Base-by-base conservation (phyloP, 805 yeast genomes). In the Torulaspora indica region DNA sequence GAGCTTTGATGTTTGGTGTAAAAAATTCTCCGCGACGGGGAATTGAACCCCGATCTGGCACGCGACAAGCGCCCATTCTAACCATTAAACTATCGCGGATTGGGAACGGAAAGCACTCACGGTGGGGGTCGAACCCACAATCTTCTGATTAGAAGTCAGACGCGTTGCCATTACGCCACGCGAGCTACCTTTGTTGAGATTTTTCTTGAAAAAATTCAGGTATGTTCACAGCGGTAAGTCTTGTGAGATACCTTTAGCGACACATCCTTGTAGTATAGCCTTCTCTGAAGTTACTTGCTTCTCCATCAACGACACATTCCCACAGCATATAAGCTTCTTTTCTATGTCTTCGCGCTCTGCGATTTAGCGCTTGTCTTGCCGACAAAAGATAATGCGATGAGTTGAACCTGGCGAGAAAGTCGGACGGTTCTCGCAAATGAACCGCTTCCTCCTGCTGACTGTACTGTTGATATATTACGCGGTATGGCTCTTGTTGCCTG, bases 131-230 rank as follows among this genome's bases (percentile, higher is more conserved):
- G 75, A 71, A 71, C 75, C 75, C 75, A 68, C 73, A 71, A 71
- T 71, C 75, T 71, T 70, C 74, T 71, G 75, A 71, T 71, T 71
- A 70, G 75, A 71, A 71, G 75, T 71, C 75, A 71, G 74, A 71
- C 75, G 75, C 75, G 75, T 71, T 71, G 75, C 75, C 75, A 71
- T 71, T 71, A 71, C 75, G 75, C 75, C 75, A 71, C 72, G 70
- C 74, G 68, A 71, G 75, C 75, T 63, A 44, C 35, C 13, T 31
- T 28, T 20, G 5, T 20, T 20, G 22, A 20, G 22, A 20, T 20
- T 20, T 20, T 38, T 29, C 25, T 33, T 33, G 36, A 30, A 30
- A 30, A 23, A 8, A 6, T 23, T 23, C 6, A 23, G 8, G 25
- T n/a, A n/a, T n/a, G n/a, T n/a, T n/a, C n/a, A n/a, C n/a, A n/a